Conservation (phyloP, 352 stramenopile species). For the Phytophthora melonis region DNA sequence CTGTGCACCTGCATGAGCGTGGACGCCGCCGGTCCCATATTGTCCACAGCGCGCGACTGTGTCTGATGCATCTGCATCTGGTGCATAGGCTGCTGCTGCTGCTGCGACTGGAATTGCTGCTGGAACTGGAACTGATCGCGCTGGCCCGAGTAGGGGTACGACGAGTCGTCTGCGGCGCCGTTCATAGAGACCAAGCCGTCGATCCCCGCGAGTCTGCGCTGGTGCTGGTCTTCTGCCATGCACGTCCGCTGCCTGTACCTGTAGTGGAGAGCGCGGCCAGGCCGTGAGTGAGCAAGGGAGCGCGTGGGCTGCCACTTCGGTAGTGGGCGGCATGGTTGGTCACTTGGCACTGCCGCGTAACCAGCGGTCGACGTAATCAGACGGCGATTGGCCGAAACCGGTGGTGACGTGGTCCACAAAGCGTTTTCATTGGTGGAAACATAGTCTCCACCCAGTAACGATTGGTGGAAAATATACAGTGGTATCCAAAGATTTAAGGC, state of each 20-base stretch:
- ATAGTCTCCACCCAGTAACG: background rate
- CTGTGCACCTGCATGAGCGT: constrained; percentile 34
- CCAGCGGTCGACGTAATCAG: constrained; percentile 20
- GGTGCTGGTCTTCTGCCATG: constrained; percentile 33
- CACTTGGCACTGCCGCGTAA: constrained; percentile 13
- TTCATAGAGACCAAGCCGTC: constrained; percentile 16
- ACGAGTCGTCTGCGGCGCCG: constrained; percentile 11
- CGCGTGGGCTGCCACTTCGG: background rate
- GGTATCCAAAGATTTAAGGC: background rate
- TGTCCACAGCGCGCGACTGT: constrained; percentile 9
- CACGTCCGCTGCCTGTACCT: background rate
- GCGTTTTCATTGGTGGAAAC: background rate
- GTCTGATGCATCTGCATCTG: constrained; percentile 15
- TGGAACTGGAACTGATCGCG: constrained; percentile 40
- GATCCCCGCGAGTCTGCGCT: constrained; percentile 9
- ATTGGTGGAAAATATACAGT: background rate
- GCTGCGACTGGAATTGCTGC: constrained; percentile 32
- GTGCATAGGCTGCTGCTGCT: constrained; percentile 26
- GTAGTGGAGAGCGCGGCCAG: background rate
- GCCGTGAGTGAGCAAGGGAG: background rate
- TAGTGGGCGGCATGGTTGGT: background rate
- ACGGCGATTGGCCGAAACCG: constrained; percentile 13
- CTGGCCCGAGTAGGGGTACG: constrained; percentile 22
- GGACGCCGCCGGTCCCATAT: constrained; percentile 26
- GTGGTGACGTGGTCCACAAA: background rate